Conservation (phyloP, 164 flowering plant species). For the Aristolochia contorta region DNA sequence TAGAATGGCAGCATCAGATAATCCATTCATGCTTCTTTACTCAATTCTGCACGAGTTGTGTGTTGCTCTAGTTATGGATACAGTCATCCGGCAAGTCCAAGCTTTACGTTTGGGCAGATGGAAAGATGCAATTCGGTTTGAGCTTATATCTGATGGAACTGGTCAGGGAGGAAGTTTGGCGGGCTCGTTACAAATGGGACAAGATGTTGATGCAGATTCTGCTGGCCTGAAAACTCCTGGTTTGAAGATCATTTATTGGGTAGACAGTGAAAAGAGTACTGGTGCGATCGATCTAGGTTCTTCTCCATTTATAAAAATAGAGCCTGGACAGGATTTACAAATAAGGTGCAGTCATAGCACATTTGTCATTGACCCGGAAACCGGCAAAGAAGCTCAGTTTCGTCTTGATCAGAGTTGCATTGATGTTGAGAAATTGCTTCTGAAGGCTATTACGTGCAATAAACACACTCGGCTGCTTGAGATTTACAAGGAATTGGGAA, state of each 20-base stretch:
- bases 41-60: slow-evolving; percentile 92
- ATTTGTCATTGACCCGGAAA: slow-evolving; percentile 76
- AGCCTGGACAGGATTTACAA: slow-evolving; percentile 80
- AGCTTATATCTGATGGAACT: slow-evolving; percentile 56
- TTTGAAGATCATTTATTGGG: slow-evolving; percentile 77
- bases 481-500: slow-evolving; percentile 61
- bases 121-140: slow-evolving; percentile 95
- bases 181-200: slow-evolving; percentile 34
- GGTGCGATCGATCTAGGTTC: slow-evolving; percentile 49
- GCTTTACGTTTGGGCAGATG: slow-evolving; percentile 82
- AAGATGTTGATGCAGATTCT: slow-evolving; percentile 80
- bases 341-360: slow-evolving; percentile 76
- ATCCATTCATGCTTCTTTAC: slow-evolving; percentile 67
- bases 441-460: slow-evolving; percentile 71
- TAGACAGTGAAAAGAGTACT: slow-evolving; percentile 53
- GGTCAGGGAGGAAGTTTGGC: slow-evolving; percentile 42
- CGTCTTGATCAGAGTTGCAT: slow-evolving; percentile 75
- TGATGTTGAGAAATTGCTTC: slow-evolving; percentile 83
- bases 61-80: slow-evolving; percentile 88
- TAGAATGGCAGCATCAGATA: slow-evolving; percentile 84
- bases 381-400: slow-evolving; percentile 81
- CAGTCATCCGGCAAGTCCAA: slow-evolving; percentile 84
- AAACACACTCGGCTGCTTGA: slow-evolving; percentile 89
- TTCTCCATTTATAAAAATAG: slow-evolving; percentile 75
- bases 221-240: slow-evolving; percentile 77